A percentile compares a stretch with the other conserved stretches of the same genome.
These are phyloP conservation scores for Coemansia sp. DNA, from an alignment of 192 early-diverging fungal genomes.

Conservation along the genomic window DNA sequence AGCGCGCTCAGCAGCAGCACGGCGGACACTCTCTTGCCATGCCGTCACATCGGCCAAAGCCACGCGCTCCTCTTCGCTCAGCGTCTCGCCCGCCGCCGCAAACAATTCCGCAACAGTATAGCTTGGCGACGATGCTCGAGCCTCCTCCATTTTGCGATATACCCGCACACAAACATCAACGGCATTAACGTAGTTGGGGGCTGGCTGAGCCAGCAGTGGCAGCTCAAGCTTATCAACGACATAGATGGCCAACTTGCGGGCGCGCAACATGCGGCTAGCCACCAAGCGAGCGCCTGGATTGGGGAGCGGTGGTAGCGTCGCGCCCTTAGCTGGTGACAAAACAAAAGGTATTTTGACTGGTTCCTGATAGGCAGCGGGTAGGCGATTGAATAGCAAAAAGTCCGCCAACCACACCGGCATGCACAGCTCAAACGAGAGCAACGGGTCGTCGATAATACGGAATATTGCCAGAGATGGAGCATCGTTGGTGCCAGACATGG, in stretches of 20 bases:
- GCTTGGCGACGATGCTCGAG: not conserved
- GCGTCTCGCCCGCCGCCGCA: slow-evolving; percentile 31
- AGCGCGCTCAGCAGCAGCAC: not conserved
- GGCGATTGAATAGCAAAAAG: slow-evolving; percentile 76
- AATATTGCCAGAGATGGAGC: slow-evolving; percentile 30
- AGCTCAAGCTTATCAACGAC: slow-evolving; percentile 76
- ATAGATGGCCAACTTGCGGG: slow-evolving; percentile 83
- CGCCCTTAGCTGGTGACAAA: slow-evolving; percentile 64
- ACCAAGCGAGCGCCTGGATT: slow-evolving; percentile 67
- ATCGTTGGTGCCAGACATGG: not conserved
- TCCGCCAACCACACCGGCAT: slow-evolving; percentile 87
- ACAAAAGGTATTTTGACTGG: slow-evolving; percentile 83
- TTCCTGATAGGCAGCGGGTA: slow-evolving; percentile 69
- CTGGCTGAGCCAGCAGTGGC: slow-evolving; percentile 47
- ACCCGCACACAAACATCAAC: slow-evolving; percentile 40
- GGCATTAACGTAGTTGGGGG: slow-evolving; percentile 48
- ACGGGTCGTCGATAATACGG: slow-evolving; percentile 32
- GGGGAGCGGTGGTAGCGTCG: slow-evolving; percentile 49
- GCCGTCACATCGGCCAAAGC: slow-evolving; percentile 37
- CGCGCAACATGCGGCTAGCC: slow-evolving; percentile 87
- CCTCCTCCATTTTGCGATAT: slow-evolving; percentile 11
- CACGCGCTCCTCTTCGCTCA: slow-evolving; percentile 31
- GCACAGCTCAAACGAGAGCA: slow-evolving; percentile 65
- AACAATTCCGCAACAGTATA: slow-evolving; percentile 22
- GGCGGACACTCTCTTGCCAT: slow-evolving; percentile 20